Evolutionary conservation across 2,329 filamentous ascomycete species (phyloP), one percentile per base, ranked within the genome.

Genomic region (Truncatella angustata): DNA sequence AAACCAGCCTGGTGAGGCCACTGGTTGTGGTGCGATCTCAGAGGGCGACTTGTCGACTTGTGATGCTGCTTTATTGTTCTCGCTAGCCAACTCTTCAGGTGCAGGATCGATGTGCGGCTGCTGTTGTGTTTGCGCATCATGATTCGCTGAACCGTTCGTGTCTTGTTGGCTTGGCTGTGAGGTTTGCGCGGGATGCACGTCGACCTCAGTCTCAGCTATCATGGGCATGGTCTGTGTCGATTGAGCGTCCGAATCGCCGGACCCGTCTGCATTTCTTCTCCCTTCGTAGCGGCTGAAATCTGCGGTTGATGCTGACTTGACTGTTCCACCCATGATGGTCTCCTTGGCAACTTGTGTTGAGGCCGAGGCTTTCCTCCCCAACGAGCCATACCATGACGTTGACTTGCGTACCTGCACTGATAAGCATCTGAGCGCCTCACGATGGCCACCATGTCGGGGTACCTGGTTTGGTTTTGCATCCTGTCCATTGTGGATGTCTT

Each of bases 381-480:
- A 78, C 80, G 82, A 81, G 49, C 81, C 80, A 64, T 86, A 86
- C 83, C 82, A 86, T 64, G 81, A 85, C 44, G 72, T 72, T 7
- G 75, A 68, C 62, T 82, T 82, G 54, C 73, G 75, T 34, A 77
- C 66, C 79, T 82, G 59, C 11, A 7, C 21, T 24, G 24, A 28
- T 44, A 28, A 44, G 40, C 24, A 20, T 12, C 9, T 14, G 11
- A 14, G n/a, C 40, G n/a, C n/a, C n/a, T n/a, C n/a, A n/a, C n/a
- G n/a, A n/a, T n/a, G n/a, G n/a, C n/a, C n/a, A n/a, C n/a, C n/a
- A 3, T 23, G 20, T 1, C 24, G 26, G 45, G 35, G 24, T 56
- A 53, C 50, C 50, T 53, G 45, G 32, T 49, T 53, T 21, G 58
- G 58, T 10, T 54, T 51, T 10, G 39, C 50, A 18, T 52, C 49